Base-by-base conservation (phyloP, 148 eudicot genomes). In the Pharnaceum exiguum region DNA sequence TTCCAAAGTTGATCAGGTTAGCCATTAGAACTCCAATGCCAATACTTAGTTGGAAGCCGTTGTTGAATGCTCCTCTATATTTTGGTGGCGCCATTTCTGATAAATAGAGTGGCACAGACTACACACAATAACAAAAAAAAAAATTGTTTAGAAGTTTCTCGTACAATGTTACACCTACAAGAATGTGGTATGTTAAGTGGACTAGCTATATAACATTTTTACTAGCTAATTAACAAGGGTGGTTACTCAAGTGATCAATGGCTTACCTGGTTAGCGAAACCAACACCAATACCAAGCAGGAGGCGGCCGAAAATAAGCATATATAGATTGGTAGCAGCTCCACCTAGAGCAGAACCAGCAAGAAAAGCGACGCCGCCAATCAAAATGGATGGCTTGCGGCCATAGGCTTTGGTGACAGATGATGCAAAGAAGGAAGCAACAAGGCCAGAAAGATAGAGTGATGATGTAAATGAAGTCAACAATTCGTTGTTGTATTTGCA, bases 41-140 rank as follows among this genome's bases (percentile, higher is more conserved):
- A 3, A 84, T 62, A 45, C 75, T 51, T 10, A 84, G 40, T 48
- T 81, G 86, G 46, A 81, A 84, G 38, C 84, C 72, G 30, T 39
- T 75, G 80, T 70, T 84, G 69, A 84, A 64, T 50, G 86, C 86
- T 66, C 90, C 90, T 58, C 86, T 69, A 60, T 62, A 71, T 36
- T 46, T 65, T 2, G 81, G 44, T 2, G 83, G 90, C 22, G 90
- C 90, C 84, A 84, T 78, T 63, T 84, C 90, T 44, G 90, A 81
- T 24, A 84, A 71, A 33, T 84, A 84, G 12, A 84, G 39, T 13
- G 90, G 90, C 10, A 73, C 80, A 22, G 90, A 57, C 90, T 84
- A 71, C 62, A 66, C 10, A 43, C 12, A 10, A n/a, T n/a, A n/a
- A n/a, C n/a, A n/a, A n/a, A n/a, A n/a, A n/a, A n/a, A n/a, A n/a